These are phyloP conservation scores for Yamadazyma sp. DNA, from an alignment of 805 yeast genomes.

Conservation along the genomic window DNA sequence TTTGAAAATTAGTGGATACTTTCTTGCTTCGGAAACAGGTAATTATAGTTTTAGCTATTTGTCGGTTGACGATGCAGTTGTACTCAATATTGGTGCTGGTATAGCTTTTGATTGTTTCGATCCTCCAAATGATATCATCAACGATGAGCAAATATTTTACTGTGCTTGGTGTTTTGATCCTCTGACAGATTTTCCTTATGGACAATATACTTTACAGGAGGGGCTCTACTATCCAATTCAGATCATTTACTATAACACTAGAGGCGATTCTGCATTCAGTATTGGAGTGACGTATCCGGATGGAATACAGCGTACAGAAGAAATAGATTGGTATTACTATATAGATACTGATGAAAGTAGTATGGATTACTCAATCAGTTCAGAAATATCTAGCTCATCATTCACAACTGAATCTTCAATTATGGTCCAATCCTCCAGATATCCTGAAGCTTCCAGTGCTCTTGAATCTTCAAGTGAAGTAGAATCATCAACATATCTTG, in stretches of 20 bases:
- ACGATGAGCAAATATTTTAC: too few species aligned
- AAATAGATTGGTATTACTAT: too few species aligned
- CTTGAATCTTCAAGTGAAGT: too few species aligned
- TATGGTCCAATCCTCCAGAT: too few species aligned
- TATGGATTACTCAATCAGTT: too few species aligned
- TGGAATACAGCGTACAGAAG: neutral
- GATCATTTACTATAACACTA: conserved; percentile 1
- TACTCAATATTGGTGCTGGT: conserved; percentile 2
- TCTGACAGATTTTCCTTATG: neutral
- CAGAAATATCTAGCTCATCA: too few species aligned
- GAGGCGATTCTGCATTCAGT: neutral
- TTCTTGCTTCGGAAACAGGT: conserved; percentile 5
- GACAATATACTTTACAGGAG: neutral
- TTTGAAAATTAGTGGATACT: conserved; percentile 3
- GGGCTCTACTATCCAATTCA: conserved; percentile 6
- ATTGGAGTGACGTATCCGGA: neutral
- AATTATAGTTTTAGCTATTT: conserved; percentile 1
- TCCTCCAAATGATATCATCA: too few species aligned
- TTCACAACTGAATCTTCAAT: too few species aligned
- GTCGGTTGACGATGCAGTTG: conserved; percentile 1
- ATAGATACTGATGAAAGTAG: too few species aligned
- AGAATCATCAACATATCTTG: too few species aligned
- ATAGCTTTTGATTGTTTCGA: conserved; percentile 5
- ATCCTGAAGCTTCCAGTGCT: too few species aligned
- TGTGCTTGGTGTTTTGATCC: too few species aligned